Conservation (phyloP, 345 rosid species). For the Heritiera littoralis region DNA sequence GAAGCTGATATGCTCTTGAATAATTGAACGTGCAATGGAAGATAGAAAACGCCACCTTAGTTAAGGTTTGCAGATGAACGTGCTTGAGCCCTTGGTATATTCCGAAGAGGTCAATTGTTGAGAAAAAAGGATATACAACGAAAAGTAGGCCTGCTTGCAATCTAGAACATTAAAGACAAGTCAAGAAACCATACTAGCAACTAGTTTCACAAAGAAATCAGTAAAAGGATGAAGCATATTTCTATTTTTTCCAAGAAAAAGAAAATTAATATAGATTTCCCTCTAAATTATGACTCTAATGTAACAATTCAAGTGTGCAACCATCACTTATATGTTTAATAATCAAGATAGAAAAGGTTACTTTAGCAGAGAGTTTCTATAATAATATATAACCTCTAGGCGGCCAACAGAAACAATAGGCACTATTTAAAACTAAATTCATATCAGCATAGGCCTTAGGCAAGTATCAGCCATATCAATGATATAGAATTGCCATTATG, state of each 20-base stretch:
- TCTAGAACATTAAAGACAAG: conserved; percentile 38
- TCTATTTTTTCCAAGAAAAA: not conserved
- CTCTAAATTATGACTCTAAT: not conserved
- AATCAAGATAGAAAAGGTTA: not conserved
- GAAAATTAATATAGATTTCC: not conserved
- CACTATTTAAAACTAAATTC: not conserved
- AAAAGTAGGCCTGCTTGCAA: conserved; percentile 71
- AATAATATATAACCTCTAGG: not conserved
- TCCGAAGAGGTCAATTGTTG: conserved; percentile 79
- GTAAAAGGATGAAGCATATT: not conserved
- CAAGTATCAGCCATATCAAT: not conserved
- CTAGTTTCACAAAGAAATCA: conserved; percentile 6
- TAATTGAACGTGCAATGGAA: not conserved
- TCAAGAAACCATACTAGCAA: conserved; percentile 24
- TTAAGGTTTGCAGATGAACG: conserved; percentile 79
- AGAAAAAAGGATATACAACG: conserved; percentile 68
- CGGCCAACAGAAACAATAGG: not conserved
- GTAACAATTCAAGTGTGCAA: not conserved
- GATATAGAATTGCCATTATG: not conserved
- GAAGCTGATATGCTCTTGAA: not conserved
- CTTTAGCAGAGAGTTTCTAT: not conserved
- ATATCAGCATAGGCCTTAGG: not conserved
- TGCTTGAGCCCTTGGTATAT: conserved; percentile 84
- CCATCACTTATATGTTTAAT: not conserved
- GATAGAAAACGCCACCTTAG: conserved; percentile 53